Evolutionary conservation across 2,329 filamentous ascomycete species (phyloP), one percentile per base, ranked within the genome.

Genomic region (Aureobasidium musti): DNA sequence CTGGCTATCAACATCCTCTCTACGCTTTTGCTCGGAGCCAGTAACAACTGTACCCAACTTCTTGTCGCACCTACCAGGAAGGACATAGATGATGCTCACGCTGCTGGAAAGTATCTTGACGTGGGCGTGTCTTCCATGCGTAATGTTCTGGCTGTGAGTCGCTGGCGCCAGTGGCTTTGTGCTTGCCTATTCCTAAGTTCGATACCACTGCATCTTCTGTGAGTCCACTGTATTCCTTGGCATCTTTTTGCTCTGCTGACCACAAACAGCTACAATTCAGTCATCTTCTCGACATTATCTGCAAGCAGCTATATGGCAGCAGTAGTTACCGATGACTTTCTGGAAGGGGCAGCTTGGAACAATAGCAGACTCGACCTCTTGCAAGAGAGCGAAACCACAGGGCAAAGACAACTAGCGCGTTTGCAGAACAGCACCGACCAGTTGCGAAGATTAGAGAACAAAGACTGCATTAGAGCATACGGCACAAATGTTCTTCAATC

Each of bases 41-140:
- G 79, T 45, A 84, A 83, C 70, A 84, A 82, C 67, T 79, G 77
- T 65, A 84, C 84, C 81, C 84, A 86, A 67, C 76, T 80, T 23
- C 72, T 86, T 14, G 79, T 74, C 14, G 78, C 83, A 0, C 84
- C 84, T 0, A 84, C 81, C 0, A 74, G 84, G 28, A 67, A 71
- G 10, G 82, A 86, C 47, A 72, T 86, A 13, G 80, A 86, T 56
- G 69, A 68, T 17, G 82, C 82, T 0, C 84, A 87, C 73, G 59
- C 68, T 0, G 69, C 71, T 54, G 72, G 76, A 1, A 73, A 70
- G 19, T 81, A 78, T 77, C 71, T 84, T 0, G 78, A 81, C 39
- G 79, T 83, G 52, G 82, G 83, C 0, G 71, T 82, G 2, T 73
- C 78, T 7, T 81, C 79, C 39, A 30, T 77, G 2, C 73, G 79